Evolutionary conservation across 2,329 filamentous ascomycete genomes (phyloP), one percentile per base, ranked within the genome.

Genomic region (Botrytis cinerea): DNA sequence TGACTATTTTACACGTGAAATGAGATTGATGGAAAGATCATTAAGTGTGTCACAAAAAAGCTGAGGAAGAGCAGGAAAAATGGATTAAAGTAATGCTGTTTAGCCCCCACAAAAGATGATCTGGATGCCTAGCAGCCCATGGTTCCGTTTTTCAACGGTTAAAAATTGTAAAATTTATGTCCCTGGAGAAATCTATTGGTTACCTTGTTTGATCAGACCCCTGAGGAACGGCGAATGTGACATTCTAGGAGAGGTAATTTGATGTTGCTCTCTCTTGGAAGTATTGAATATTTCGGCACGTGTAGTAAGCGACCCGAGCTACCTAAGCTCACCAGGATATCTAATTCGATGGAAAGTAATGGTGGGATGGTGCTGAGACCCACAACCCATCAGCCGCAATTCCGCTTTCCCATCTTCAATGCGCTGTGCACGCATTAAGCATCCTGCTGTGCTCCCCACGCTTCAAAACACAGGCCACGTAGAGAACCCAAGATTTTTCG

Each of bases 71-170:
- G 10, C 25, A 43, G 22, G 38, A 63, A 25, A 3, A n/a, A 35
- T 51, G 28, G 20, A 25, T 54, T 43, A 68, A 57, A 57, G 12
- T 68, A 43, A 28, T 45, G 25, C 40, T 45, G 10, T 45, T 43
- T 45, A 20, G 38, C 38, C 61, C 22, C 38, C 38, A 63, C 38
- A 22, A 64, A 64, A 28, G 38, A 43, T 28, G 25, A 69, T 54
- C 20, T 57, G 66, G 66, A 32, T 69, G 48, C 66, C 66, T 57
- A 69, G 64, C 64, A 68, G 9, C 64, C 64, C 10, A 22, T 54
- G 12, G 5, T 54, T 54, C 38, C 46, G 64, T 0, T 28, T 28
- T 66, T 25, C 54, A 43, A 57, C 1, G n/a, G 35, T 14, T 20
- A 40, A 57, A 18, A 28, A 40, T 35, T 9, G 38, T 9, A 25